Evolutionary conservation across 768 basidiomycete genomes (phyloP).

Genomic region (Harrya chromipes): DNA sequence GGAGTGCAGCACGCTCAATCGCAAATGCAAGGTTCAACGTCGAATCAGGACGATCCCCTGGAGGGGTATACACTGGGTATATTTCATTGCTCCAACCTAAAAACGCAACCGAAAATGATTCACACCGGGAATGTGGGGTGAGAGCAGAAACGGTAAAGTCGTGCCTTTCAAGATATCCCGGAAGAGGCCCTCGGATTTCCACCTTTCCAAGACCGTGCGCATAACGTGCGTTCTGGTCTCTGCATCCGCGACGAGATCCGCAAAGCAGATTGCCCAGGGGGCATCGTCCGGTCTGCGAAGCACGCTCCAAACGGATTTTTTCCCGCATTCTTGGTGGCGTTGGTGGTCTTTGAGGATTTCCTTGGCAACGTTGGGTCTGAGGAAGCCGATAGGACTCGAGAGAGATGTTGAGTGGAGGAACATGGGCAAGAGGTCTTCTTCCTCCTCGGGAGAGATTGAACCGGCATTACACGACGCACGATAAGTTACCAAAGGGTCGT

Average conservation of each 20-base stretch:
- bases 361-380: slow-evolving; percentile 11
- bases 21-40: slow-evolving; percentile 31
- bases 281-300: slow-evolving; percentile 10
- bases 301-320: slow-evolving; percentile 17
- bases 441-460: slow-evolving; percentile 5
- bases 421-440: slow-evolving; percentile 22
- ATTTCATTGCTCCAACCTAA: slow-evolving; percentile 25
- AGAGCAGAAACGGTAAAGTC: background rate
- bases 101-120: background rate
- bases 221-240: slow-evolving; percentile 16
- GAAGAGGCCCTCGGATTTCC: slow-evolving; percentile 17
- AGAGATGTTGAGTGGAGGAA: slow-evolving; percentile 11
- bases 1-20: slow-evolving; percentile 43
- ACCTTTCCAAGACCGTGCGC: slow-evolving; percentile 8
- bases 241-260: slow-evolving; percentile 13
- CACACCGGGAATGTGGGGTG: background rate
- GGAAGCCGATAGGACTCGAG: slow-evolving; percentile 18
- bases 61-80: slow-evolving; percentile 26
- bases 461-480: slow-evolving; percentile 21
- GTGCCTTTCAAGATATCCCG: slow-evolving; percentile 22
- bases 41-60: background rate
- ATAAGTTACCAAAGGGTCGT: slow-evolving; percentile 7
- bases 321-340: background rate
- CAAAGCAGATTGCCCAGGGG: slow-evolving; percentile 23
- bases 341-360: slow-evolving; percentile 12